Evolutionary conservation across 768 basidiomycete species (phyloP), one percentile per base, ranked within the genome.

Genomic region (Suillus cothurnatus): DNA sequence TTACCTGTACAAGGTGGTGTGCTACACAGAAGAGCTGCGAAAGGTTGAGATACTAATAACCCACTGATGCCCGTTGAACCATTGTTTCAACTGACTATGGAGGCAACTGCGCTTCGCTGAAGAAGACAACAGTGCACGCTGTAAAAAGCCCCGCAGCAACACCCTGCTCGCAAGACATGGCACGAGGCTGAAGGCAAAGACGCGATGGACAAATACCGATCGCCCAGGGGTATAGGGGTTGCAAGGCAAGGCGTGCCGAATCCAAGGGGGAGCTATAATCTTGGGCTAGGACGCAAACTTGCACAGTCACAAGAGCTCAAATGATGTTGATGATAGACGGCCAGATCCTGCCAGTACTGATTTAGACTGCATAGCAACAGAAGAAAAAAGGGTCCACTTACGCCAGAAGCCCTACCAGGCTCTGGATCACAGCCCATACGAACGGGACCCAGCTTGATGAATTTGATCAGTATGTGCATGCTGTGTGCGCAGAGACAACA

Each of bases 281-380:
- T 17, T 39, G 57, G 23, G 38, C 26, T 39, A 11, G 2, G 14
- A 58, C 36, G n/a, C 36, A 50, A 28, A 50, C 7, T 28, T 26
- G 49, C 49, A 50, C 15, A 32, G 53, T 21, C 31, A 31, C 31
- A 58, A 38, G 56, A 38, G 36, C 23, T 71, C 58, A 82, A 23
- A 81, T 78, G 59, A 81, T 76, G 36, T 81, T 80, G 28, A 82
- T 73, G 38, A 82, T 69, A 23, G 80, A 76, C 15, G 81, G 81
- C 81, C 81, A 82, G 64, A 82, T 70, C 50, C 81, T 82, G 62
- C 28, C 66, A 52, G 41, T n/a, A 43, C 15, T 26, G 28, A 26
- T 7, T 68, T n/a, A 66, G 50, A 45, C 34, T 23, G 34, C 43
- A 31, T 26, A 19, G 31, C 17, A 50, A 23, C 36, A 61, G 8